Base-by-base conservation (phyloP, 1,284 basidiomycete genomes). In the Apiotrichum veenhuisii region DNA sequence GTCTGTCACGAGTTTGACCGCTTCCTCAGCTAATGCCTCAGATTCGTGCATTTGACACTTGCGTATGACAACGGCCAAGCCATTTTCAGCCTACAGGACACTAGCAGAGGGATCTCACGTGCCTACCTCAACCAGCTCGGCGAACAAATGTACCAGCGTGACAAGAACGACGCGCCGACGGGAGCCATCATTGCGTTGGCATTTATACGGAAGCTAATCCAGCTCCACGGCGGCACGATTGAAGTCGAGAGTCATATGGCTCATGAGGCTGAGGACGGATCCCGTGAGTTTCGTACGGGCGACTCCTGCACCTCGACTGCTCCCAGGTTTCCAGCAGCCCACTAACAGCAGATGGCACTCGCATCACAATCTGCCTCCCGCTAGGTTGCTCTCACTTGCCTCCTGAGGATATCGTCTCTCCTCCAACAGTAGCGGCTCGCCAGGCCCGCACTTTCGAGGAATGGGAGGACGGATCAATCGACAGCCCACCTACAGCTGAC, bases 211-310 rank as follows among this genome's bases (percentile, higher is more conserved):
- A 30, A 30, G 30, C 30, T 30, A 7, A 12, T 12, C 30, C 30
- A 30, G 30, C 30, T 30, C 7, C 30, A 30, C 12, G 30, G 30
- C 12, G 30, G 30, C 5, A 5, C 7, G 12, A 12, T 30, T 30
- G 30, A 30, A 12, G 30, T 30, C 5, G 30, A 30, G 30, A 30
- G 30, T 12, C 30, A 30, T 12, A 30, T 30, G 30, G 5, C 30
- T 30, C 15, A 25, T 14, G 9, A 30, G 17, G 27, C 27, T 1
- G 18, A 30, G 3, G 18, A 30, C 18, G 8, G 69, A 71, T 12
- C 73, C 78, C 25, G 69, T 75, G 17, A 42, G 38, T 0, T 71
- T 68, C 0, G 63, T 59, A n/a, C n/a, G n/a, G 5, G 61, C 61
- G 14, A 73, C 75, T 50, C 64, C 64, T 17, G 10, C 11, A 1